Percentiles rank a stretch among this genome's conserved stretches.
These are phyloP conservation scores for Cochlearia excelsa DNA, from an alignment of 345 rosid genomes.

Conservation along the genomic window DNA sequence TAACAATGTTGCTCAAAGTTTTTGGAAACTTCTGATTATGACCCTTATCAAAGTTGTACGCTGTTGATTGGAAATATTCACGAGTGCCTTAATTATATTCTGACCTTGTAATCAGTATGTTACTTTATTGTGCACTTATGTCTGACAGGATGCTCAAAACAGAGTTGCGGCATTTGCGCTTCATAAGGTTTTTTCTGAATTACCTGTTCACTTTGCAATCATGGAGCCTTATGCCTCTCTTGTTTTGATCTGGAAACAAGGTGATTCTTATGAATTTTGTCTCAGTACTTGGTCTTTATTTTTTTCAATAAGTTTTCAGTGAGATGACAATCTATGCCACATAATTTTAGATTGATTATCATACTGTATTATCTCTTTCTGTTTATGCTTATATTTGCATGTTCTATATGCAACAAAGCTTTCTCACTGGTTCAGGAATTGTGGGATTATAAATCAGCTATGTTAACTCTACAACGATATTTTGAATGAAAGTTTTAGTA, in stretches of 20 bases:
- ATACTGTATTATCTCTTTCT: constrained; percentile 4
- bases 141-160: constrained; percentile 83
- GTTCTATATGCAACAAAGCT: constrained; percentile 5
- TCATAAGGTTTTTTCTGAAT: constrained; percentile 66
- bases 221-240: constrained; percentile 76
- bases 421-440: constrained; percentile 3
- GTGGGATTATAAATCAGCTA: neutral
- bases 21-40: constrained; percentile 14
- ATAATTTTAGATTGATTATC: constrained; percentile 10
- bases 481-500: constrained; percentile 13
- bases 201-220: constrained; percentile 66
- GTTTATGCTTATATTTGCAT: constrained; percentile 5
- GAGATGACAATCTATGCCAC: constrained; percentile 1
- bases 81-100: neutral
- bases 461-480: constrained; percentile 11
- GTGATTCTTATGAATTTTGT: constrained; percentile 39
- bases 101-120: constrained; percentile 6
- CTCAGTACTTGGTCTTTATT: constrained; percentile 3
- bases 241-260: constrained; percentile 71
- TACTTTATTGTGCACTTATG: constrained; percentile 25
- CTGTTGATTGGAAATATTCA: constrained; percentile 11
- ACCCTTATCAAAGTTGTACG: constrained; percentile 11
- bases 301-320: neutral
- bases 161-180: constrained; percentile 81
- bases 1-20: constrained; percentile 11